Conservation (phyloP, 176 grass and related monocot species). For the Avena insularis region DNA sequence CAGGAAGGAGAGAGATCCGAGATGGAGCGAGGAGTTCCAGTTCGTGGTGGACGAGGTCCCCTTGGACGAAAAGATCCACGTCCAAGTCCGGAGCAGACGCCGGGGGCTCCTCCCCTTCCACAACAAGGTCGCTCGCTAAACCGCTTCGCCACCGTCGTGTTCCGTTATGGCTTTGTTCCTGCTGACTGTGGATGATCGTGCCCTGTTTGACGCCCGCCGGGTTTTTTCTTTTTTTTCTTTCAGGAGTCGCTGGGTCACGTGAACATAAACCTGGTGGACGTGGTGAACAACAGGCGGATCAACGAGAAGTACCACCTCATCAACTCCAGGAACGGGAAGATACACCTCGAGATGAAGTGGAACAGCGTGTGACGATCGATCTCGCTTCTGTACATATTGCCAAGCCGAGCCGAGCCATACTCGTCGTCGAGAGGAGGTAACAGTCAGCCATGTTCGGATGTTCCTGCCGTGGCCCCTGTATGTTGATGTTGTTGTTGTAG, state of each 20-base stretch:
- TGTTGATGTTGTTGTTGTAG: background rate
- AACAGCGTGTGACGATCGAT: constrained; percentile 46
- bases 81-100: constrained; percentile 69
- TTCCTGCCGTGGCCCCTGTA: background rate
- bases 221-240: background rate
- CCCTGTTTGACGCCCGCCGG: constrained; percentile 19
- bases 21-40: constrained; percentile 92
- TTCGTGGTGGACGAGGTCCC: constrained; percentile 82
- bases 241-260: constrained; percentile 87
- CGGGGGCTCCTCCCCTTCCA: constrained; percentile 41
- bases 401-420: background rate
- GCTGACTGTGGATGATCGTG: background rate
- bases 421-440: background rate
- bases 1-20: constrained; percentile 86
- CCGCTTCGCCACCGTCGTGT: background rate
- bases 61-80: constrained; percentile 62
- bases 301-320: constrained; percentile 88
- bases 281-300: constrained; percentile 85
- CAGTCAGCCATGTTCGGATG: too few relatives aligned
- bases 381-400: background rate
- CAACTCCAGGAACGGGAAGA: constrained; percentile 78
- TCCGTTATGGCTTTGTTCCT: too few relatives aligned
- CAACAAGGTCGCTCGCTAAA: constrained; percentile 45
- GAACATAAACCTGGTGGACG: constrained; percentile 78
- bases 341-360: constrained; percentile 82